A percentile compares a stretch with the other conserved stretches of the same genome.
Evolutionary conservation across 2,329 filamentous ascomycete genomes (phyloP).

Genomic region (Ceratocystis colombiana): DNA sequence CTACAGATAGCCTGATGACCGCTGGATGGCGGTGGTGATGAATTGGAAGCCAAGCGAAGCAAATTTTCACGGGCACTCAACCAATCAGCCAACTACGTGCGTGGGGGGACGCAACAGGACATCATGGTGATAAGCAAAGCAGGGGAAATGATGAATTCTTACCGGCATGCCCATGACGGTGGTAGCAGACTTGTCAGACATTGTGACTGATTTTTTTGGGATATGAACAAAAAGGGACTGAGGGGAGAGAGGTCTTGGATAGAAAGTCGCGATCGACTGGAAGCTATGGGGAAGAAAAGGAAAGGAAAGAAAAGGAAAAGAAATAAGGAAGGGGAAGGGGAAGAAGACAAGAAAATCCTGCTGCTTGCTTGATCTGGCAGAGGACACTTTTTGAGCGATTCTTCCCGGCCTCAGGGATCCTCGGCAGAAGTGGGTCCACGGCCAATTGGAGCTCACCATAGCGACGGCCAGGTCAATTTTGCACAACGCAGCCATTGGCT

Average conservation of each 20-base stretch:
- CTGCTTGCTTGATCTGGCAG: slow-evolving; percentile 17
- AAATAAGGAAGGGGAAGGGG: slow-evolving; percentile 18
- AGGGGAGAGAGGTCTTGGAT: slow-evolving; percentile 26
- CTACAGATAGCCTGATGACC: neutral
- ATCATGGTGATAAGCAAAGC: slow-evolving; percentile 1
- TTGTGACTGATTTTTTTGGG: slow-evolving; percentile 23
- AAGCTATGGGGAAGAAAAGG: slow-evolving; percentile 20
- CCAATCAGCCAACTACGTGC: neutral
- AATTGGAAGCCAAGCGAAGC: neutral
- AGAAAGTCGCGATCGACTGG: slow-evolving; percentile 25
- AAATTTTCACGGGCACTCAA: neutral
- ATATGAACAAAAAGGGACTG: slow-evolving; percentile 23
- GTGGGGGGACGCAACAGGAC: neutral
- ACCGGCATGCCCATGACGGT: slow-evolving; percentile 26
- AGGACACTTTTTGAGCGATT: slow-evolving; percentile 24
- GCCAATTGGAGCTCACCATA: slow-evolving; percentile 23
- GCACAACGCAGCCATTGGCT: slow-evolving; percentile 13
- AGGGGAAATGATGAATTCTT: slow-evolving; percentile 15
- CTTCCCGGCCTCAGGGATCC: slow-evolving; percentile 24
- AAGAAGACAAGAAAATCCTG: slow-evolving; percentile 21
- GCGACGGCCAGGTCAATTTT: slow-evolving; percentile 14
- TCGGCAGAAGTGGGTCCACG: slow-evolving; percentile 22
- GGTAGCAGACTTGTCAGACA: slow-evolving; percentile 26
- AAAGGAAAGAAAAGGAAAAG: slow-evolving; percentile 21
- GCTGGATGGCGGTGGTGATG: neutral